These are phyloP conservation scores for Pestalotiopsis sp. DNA, from an alignment of 2,329 filamentous ascomycete genomes.

Conservation along the genomic window DNA sequence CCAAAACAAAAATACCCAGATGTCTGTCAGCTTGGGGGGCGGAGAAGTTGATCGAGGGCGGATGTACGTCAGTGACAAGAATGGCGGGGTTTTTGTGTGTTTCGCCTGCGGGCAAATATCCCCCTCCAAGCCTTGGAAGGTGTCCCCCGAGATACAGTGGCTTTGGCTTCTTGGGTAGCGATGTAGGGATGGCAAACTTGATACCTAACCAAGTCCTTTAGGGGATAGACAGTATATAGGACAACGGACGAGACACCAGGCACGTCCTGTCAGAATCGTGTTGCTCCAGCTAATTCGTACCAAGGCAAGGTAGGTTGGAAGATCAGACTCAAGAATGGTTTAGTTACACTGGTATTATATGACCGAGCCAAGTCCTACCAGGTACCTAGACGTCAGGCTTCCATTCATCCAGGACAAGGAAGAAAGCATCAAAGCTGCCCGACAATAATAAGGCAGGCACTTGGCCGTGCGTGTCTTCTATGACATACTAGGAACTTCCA, in stretches of 20 bases:
- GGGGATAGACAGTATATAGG: too few relatives aligned
- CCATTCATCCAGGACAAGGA: background rate
- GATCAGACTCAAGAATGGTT: background rate
- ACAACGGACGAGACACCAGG: too few relatives aligned
- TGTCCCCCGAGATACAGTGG: background rate
- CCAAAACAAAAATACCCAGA: background rate
- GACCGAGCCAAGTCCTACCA: background rate
- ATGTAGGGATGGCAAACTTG: background rate
- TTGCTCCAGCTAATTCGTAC: background rate
- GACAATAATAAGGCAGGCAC: background rate
- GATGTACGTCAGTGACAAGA: conserved; percentile 13
- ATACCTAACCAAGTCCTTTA: too few relatives aligned
- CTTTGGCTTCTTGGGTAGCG: background rate
- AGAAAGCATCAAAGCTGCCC: background rate
- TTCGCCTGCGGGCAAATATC: conserved; percentile 9
- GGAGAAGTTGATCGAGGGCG: background rate
- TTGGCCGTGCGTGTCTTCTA: background rate
- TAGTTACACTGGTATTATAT: background rate
- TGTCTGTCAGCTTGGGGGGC: background rate
- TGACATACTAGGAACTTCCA: too few relatives aligned
- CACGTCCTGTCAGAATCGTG: background rate
- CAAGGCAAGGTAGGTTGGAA: background rate
- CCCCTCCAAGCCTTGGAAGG: background rate
- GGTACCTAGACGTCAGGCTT: background rate
- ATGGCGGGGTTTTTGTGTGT: conserved; percentile 13